These are phyloP conservation scores for Aspergillus incahuasiensis DNA, from an alignment of 495 filamentous ascomycete genomes.

Conservation along the genomic window DNA sequence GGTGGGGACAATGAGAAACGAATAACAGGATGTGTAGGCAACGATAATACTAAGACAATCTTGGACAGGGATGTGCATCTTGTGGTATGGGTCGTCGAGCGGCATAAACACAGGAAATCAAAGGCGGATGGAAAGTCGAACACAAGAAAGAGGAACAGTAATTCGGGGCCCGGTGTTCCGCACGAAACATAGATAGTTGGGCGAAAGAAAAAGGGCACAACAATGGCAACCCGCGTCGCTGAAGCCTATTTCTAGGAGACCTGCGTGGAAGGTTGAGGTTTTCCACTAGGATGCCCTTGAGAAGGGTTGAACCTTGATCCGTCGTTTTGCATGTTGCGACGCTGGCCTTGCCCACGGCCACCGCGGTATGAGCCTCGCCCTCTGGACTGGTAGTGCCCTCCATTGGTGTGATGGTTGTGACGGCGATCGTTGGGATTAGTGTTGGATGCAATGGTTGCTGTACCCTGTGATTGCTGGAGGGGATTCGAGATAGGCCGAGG, in stretches of 20 bases:
- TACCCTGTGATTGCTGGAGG: constrained; percentile 25
- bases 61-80: not conserved
- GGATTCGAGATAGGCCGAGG: constrained; percentile 66
- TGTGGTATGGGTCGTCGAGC: constrained; percentile 2
- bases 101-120: not conserved
- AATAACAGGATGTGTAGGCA: not conserved
- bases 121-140: not conserved
- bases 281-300: constrained; percentile 27
- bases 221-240: not conserved
- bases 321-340: constrained; percentile 35
- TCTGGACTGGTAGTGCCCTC: constrained; percentile 35
- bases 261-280: constrained; percentile 33
- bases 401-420: constrained; percentile 33
- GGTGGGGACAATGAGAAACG: not conserved
- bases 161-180: not conserved
- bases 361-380: constrained; percentile 42
- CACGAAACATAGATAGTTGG: constrained; percentile 1
- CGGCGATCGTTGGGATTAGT: constrained; percentile 34
- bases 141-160: not conserved
- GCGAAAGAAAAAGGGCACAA: not conserved
- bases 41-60: not conserved
- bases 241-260: constrained; percentile 15
- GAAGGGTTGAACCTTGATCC: constrained; percentile 24
- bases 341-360: constrained; percentile 42
- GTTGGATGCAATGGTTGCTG: constrained; percentile 19